These are phyloP conservation scores for Gossypium davidsonii DNA, from an alignment of 441 rosid species.

Conservation along the genomic window DNA sequence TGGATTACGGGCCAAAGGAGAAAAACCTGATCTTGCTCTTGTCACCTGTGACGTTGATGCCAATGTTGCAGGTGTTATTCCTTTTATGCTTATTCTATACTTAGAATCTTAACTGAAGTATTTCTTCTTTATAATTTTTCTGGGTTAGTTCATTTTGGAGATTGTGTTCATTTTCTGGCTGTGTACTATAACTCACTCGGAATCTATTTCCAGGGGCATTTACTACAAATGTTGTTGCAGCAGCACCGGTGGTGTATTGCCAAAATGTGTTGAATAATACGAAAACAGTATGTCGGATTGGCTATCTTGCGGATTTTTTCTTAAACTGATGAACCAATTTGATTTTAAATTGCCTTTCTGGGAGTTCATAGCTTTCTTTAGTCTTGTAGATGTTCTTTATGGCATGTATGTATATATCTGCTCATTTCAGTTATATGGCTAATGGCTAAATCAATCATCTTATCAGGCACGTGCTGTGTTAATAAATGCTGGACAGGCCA, in stretches of 20 bases:
- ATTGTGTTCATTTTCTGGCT: not conserved
- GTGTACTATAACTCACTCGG: not conserved
- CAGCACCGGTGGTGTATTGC: slow-evolving; percentile 89
- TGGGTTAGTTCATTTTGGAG: not conserved
- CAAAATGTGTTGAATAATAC: slow-evolving; percentile 49
- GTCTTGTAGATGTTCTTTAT: not conserved
- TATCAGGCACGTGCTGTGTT: slow-evolving; percentile 84
- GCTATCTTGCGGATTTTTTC: not conserved
- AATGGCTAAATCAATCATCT: slow-evolving; percentile 8
- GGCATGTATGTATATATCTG: not conserved
- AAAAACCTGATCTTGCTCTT: slow-evolving; percentile 88
- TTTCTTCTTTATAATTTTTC: not conserved
- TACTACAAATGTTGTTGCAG: slow-evolving; percentile 81
- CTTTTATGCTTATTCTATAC: not conserved
- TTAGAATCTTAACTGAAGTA: not conserved
- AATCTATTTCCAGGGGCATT: slow-evolving; percentile 49
- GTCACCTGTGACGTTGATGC: slow-evolving; percentile 86
- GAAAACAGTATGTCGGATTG: slow-evolving; percentile 38
- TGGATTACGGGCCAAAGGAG: slow-evolving; percentile 77
- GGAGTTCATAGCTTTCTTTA: not conserved
- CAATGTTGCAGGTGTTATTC: slow-evolving; percentile 49
- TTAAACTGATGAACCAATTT: not conserved
- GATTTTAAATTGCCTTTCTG: not conserved
- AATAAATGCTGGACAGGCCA: slow-evolving; percentile 97
- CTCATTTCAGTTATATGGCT: not conserved